phyloP scores from a whole-genome alignment of 2,329 filamentous ascomycete species.

The Mollisia scopiformis region DNA sequence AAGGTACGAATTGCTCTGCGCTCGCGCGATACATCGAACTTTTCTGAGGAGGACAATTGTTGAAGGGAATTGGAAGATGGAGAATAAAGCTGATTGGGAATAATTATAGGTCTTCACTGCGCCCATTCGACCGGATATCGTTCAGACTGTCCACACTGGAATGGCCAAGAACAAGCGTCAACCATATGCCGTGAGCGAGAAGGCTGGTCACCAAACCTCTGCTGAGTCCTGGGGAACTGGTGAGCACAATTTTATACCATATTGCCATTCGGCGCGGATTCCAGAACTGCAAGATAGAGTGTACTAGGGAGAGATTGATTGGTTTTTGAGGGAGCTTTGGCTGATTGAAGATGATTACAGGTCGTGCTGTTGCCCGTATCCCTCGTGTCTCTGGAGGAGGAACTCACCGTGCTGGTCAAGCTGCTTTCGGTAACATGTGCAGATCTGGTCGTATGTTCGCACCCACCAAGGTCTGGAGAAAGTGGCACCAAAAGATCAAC shows the following conservation, averaged over 20 bases:
- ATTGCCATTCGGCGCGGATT: not conserved
- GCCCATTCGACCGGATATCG: slow-evolving; percentile 98
- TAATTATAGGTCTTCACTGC: slow-evolving; percentile 77
- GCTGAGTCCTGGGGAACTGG: slow-evolving; percentile 99
- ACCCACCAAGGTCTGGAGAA: slow-evolving; percentile 99
- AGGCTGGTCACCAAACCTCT: slow-evolving; percentile 99
- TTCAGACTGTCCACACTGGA: slow-evolving; percentile 93
- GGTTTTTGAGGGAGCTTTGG: slow-evolving; percentile 17
- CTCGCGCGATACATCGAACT: not conserved
- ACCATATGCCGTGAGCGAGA: slow-evolving; percentile 99
- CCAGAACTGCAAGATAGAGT: not conserved
- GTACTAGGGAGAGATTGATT: not conserved
- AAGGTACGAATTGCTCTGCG: slow-evolving; percentile 45
- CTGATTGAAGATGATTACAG: slow-evolving; percentile 48
- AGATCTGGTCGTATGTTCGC: slow-evolving; percentile 99
- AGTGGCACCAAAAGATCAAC: slow-evolving; percentile 99
- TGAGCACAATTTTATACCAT: slow-evolving; percentile 53
- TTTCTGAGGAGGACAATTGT: not conserved
- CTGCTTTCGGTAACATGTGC: slow-evolving; percentile 99
- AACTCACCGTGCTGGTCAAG: slow-evolving; percentile 99
- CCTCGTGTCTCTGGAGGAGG: slow-evolving; percentile 99
- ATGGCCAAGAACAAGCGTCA: slow-evolving; percentile 99
- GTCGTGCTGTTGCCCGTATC: slow-evolving; percentile 99
- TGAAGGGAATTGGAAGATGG: not conserved
- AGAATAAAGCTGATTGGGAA: slow-evolving; percentile 25